A percentile compares a stretch with the other conserved stretches of the same genome.
Evolutionary conservation across 2,329 filamentous ascomycete species (phyloP).

Genomic region (Zopfia rhizophila): DNA sequence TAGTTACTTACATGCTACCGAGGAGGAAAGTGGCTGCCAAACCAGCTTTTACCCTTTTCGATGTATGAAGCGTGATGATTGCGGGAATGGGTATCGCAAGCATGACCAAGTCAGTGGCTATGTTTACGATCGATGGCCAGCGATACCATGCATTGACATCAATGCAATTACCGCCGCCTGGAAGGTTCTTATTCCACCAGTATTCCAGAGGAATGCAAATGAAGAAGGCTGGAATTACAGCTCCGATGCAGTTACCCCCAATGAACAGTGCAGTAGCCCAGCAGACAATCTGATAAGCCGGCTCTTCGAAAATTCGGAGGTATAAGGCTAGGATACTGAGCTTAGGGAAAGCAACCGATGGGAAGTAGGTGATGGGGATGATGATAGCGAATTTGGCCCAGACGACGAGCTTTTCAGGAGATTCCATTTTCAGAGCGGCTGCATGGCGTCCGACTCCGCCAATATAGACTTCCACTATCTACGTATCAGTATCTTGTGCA

Average conservation of each 20-base stretch:
- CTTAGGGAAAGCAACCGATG: conserved; percentile 28
- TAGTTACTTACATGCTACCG: conserved; percentile 6
- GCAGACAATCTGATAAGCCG: neutral
- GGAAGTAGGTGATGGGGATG: conserved; percentile 23
- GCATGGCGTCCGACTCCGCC: conserved; percentile 19
- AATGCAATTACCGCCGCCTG: conserved; percentile 15
- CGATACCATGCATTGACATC: conserved; percentile 19
- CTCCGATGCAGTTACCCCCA: conserved; percentile 11
- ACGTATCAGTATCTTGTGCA: too few species aligned
- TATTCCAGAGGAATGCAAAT: conserved; percentile 23
- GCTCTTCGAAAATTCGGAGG: conserved; percentile 24
- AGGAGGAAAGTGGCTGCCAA: conserved; percentile 14
- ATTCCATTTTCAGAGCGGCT: neutral
- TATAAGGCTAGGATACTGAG: conserved; percentile 28
- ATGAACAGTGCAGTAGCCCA: conserved; percentile 9
- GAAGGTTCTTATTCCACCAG: conserved; percentile 19
- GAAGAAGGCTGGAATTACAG: conserved; percentile 22
- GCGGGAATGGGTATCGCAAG: conserved; percentile 18
- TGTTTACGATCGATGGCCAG: conserved; percentile 15
- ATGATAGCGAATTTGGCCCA: conserved; percentile 19
- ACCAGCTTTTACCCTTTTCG: conserved; percentile 12
- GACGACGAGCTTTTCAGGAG: conserved; percentile 5
- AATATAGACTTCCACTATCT: conserved; percentile 7
- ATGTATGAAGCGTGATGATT: conserved; percentile 12
- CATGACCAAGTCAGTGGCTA: conserved; percentile 22